Evolutionary conservation across 176 grass and related monocot genomes (phyloP).

Genomic region (Carex cristatella): DNA sequence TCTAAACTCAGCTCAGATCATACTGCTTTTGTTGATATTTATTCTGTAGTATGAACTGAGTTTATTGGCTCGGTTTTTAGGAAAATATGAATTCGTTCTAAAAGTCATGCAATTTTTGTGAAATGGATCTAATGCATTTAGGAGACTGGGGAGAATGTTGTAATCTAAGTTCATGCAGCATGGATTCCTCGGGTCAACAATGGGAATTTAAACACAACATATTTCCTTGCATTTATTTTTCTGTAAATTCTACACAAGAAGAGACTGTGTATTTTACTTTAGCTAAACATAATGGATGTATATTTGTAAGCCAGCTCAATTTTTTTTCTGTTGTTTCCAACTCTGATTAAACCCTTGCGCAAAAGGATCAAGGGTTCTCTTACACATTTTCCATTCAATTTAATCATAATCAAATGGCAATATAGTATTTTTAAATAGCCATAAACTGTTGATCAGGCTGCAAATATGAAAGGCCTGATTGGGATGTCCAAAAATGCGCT

Average conservation of each 20-base stretch:
- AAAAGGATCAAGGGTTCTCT: background rate
- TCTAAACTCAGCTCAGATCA: slow-evolving; percentile 2
- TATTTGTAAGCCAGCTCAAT: background rate
- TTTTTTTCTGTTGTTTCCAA: background rate
- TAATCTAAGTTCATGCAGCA: background rate
- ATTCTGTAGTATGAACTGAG: background rate
- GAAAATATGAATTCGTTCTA: background rate
- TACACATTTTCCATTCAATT: background rate
- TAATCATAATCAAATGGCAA: background rate
- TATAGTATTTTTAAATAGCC: background rate
- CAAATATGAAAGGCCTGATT: background rate
- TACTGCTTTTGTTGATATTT: background rate
- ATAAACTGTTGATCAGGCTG: background rate
- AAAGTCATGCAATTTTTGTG: background rate
- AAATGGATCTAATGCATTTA: background rate
- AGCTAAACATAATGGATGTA: background rate
- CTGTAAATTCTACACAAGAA: background rate
- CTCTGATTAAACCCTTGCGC: background rate
- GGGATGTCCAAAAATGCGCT: background rate
- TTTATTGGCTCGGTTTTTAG: background rate
- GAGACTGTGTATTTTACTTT: background rate
- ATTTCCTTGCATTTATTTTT: background rate
- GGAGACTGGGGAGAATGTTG: background rate
- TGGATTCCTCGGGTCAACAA: background rate
- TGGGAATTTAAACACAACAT: background rate